Base-by-base conservation (phyloP, 2,329 filamentous ascomycete genomes). In the Paracorniculantispora psalliotae region DNA sequence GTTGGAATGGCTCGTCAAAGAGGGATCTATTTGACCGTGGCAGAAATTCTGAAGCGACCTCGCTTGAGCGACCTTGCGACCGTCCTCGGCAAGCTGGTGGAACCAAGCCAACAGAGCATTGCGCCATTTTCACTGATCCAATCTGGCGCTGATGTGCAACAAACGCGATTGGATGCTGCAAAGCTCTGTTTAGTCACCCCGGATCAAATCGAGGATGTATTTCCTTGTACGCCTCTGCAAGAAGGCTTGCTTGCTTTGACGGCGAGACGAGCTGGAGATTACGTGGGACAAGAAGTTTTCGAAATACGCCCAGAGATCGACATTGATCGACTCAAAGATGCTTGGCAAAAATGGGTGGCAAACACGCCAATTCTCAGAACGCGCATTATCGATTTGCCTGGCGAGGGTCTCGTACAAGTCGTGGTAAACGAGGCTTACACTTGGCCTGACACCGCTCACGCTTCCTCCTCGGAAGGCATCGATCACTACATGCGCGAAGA, bases 11-110 rank as follows among this genome's bases (percentile, higher is more conserved):
- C 77, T 1, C 72, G 75, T 30, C 70, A 68, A 3, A 65, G 66
- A 23, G 72, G 71, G 4, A 66, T 79, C n/a, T 62, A 69, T 0
- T 65, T 81, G 28, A 77, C 75, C 0, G 78, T 81, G 0, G 74
- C 75, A 0, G 73, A 71, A 43, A 72, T 79, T 54, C 80, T 81
- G 60, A 71, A 70, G 30, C 69, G 75, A 26, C 77, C 79, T 0
- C 68, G 73, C 2, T 71, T 81, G 2, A 69, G 70, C 2, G 73
- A 75, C 5, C 78, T 81, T 77, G 78, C 79, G 0, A 59, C 63
- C 2, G 63, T 66, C n/a, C 51, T 47, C 1, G 52, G 60, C 3
- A 46, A 7, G 21, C 23, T 39, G 8, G 30, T 33, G n/a, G 56
- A 58, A 15, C 47, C 39, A 7, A 23, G 25, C n/a, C 35, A 46